Evolutionary conservation across 495 filamentous ascomycete genomes (phyloP), one percentile per base, ranked within the genome.

Genomic region (Aspergillus wentii): DNA sequence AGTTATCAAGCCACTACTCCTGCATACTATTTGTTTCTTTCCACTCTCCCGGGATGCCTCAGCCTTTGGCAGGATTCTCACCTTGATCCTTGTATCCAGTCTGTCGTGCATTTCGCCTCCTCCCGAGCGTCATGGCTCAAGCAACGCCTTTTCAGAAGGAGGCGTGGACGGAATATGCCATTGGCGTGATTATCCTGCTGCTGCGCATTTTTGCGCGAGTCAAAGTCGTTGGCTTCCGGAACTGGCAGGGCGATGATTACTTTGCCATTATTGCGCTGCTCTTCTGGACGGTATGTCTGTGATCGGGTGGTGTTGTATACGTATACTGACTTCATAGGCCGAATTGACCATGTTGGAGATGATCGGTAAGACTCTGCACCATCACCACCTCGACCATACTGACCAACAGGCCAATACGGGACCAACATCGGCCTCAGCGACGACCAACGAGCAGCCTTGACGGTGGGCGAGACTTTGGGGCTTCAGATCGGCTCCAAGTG

Each of bases 381-480:
- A 15, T 16, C 15, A 8, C 5, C 8, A 8, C n/a, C 19, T 11
- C 15, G 8, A 17, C 10, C 3, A n/a, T n/a, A 40, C 27, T 32
- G 16, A 23, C 17, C 10, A 11, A 7, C 29, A 37, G 37, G 23
- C 8, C 30, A 22, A 35, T 21, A 31, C 25, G 48, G 44, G 2
- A 66, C 68, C 14, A 76, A 73, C 33, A 74, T 64, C 35, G 57
- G 54, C 3, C 60, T 74, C 38, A 64, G 59, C 1, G 55, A 64
- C 17, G 53, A 45, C 3, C 40, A 68, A 18, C 52, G 72, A 32
- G 53, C 47, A 4, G 27, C 44, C 9, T 41, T 75, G 1, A 41
- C 49, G n/a, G 53, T 52, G 17, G 36, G 41, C 8, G 61, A 73
- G 36, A 62, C 58, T 16, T 13, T 33, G 8, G 27, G 52, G 5